phyloP scores from a whole-genome alignment of 495 filamentous ascomycete species.

The Hyaloscypha bicolor region DNA sequence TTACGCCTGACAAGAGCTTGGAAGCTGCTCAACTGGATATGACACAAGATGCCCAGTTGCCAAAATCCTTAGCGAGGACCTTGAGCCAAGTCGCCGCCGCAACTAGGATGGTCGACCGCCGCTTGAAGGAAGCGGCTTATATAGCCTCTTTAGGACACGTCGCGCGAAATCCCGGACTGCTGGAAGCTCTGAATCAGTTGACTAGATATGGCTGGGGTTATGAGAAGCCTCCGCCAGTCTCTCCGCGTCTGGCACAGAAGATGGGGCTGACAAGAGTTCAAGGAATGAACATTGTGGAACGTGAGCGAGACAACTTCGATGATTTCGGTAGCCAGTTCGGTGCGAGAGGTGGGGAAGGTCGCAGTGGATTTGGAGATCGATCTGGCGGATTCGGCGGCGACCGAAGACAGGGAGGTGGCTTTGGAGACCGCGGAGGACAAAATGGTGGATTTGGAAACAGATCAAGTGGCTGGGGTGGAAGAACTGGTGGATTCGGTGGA shows the following conservation, averaged over 20 bases:
- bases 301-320: slow-evolving; percentile 17
- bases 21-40: slow-evolving; percentile 55
- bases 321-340: slow-evolving; percentile 5
- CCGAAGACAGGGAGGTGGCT: slow-evolving; percentile 8
- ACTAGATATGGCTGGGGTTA: slow-evolving; percentile 63
- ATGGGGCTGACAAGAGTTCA: slow-evolving; percentile 46
- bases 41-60: slow-evolving; percentile 43
- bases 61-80: slow-evolving; percentile 38
- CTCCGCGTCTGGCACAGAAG: slow-evolving; percentile 42
- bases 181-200: slow-evolving; percentile 61
- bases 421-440: not conserved
- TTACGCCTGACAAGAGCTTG: slow-evolving; percentile 61
- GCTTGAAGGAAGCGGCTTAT: slow-evolving; percentile 56
- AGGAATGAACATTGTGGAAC: slow-evolving; percentile 48
- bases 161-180: not conserved
- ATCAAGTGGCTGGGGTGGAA: not conserved
- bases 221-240: slow-evolving; percentile 55
- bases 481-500: not conserved
- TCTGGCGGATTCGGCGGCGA: slow-evolving; percentile 25
- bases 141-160: slow-evolving; percentile 34
- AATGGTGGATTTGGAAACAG: slow-evolving; percentile 14
- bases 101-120: slow-evolving; percentile 36
- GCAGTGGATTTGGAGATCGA: slow-evolving; percentile 10
- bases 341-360: not conserved
- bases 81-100: slow-evolving; percentile 41